Percentiles rank a stretch among this genome's conserved stretches.
These are phyloP conservation scores for Tricholoma saponaceum DNA, from an alignment of 768 basidiomycete species.

Conservation along the genomic window DNA sequence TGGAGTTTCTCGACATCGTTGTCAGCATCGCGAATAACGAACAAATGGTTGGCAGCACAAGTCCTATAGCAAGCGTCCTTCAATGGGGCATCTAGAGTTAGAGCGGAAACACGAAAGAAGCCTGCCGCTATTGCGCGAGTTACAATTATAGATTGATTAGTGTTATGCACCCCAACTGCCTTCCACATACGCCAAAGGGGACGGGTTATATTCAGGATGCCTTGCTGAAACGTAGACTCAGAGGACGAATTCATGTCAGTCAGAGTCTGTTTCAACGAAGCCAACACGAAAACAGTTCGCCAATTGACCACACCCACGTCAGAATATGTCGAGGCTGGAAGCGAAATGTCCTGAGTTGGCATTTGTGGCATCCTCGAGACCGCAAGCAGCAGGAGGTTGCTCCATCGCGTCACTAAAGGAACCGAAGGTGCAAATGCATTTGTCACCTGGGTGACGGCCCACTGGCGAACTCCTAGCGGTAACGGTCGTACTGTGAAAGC, in stretches of 20 bases:
- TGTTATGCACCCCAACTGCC: slow-evolving; percentile 6
- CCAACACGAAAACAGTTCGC: slow-evolving; percentile 39
- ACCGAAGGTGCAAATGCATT: slow-evolving; percentile 26
- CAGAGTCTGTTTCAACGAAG: slow-evolving; percentile 29
- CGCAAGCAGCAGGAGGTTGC: slow-evolving; percentile 35
- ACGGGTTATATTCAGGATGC: slow-evolving; percentile 22
- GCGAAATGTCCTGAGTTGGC: not conserved
- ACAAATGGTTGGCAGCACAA: slow-evolving; percentile 24
- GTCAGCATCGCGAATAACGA: slow-evolving; percentile 13
- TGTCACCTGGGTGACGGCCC: slow-evolving; percentile 22
- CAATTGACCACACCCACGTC: slow-evolving; percentile 23
- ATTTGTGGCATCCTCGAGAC: slow-evolving; percentile 16
- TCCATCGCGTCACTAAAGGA: slow-evolving; percentile 36
- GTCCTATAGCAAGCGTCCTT: slow-evolving; percentile 32
- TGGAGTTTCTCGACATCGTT: slow-evolving; percentile 19
- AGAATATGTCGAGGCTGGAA: not conserved
- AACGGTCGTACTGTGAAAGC: not conserved
- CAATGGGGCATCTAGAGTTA: slow-evolving; percentile 33
- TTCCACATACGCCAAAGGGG: slow-evolving; percentile 42
- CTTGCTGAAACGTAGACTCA: slow-evolving; percentile 2
- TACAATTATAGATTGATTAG: slow-evolving; percentile 19
- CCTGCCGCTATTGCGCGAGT: slow-evolving; percentile 35
- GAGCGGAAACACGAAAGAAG: slow-evolving; percentile 43
- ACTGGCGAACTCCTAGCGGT: slow-evolving; percentile 13
- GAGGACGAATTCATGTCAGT: not conserved